These are phyloP conservation scores for Exophiala calicioides DNA, from an alignment of 2,329 filamentous ascomycete species.

Conservation along the genomic window DNA sequence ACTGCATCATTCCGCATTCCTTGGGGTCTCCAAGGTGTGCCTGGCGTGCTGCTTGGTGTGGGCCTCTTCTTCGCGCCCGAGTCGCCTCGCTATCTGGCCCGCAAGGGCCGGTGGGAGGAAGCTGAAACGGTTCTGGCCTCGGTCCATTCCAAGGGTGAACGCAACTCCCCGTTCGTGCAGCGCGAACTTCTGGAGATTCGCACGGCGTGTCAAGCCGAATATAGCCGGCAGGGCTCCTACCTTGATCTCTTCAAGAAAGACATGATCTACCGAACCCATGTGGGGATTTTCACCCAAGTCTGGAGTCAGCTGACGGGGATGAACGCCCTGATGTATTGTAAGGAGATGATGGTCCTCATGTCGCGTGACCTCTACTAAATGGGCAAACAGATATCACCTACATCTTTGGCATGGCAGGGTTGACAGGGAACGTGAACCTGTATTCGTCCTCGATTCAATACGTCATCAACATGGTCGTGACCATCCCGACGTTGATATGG, in stretches of 20 bases:
- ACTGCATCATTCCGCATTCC: conserved; percentile 46
- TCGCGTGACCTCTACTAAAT: too few relatives aligned
- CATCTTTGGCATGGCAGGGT: conserved; percentile 69
- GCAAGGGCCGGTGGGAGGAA: conserved; percentile 65
- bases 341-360: too few relatives aligned
- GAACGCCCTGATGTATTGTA: conserved; percentile 48
- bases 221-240: conserved; percentile 59
- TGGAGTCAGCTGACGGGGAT: conserved; percentile 75
- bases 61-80: conserved; percentile 51
- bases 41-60: conserved; percentile 38
- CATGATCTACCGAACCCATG: conserved; percentile 72
- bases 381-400: conserved; percentile 64
- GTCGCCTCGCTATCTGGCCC: conserved; percentile 58
- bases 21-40: conserved; percentile 50
- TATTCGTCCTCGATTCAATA: conserved; percentile 71
- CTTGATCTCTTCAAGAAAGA: conserved; percentile 68
- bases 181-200: conserved; percentile 46
- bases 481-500: conserved; percentile 71
- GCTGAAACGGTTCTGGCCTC: conserved; percentile 51
- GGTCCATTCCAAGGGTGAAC: conserved; percentile 66
- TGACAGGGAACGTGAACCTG: conserved; percentile 59
- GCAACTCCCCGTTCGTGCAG: conserved; percentile 65
- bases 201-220: background rate
- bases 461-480: conserved; percentile 78
- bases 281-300: conserved; percentile 72